Percentiles rank a stretch among this genome's conserved stretches.
These are phyloP conservation scores for Aspergillus tubingensis DNA, from an alignment of 2,329 filamentous ascomycete species.

Conservation along the genomic window DNA sequence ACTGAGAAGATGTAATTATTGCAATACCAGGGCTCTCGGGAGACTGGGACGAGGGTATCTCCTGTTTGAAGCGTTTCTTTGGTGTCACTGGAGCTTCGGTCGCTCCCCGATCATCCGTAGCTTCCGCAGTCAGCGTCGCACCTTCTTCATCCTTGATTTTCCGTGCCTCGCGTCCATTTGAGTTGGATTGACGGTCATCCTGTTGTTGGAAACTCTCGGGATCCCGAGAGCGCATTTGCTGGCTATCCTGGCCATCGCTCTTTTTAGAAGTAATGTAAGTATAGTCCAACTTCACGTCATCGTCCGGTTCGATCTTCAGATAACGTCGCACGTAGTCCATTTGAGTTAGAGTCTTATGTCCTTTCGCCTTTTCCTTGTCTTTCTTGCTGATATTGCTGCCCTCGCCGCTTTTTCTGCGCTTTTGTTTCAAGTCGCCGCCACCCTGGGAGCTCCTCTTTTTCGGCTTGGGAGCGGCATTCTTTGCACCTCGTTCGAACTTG, in stretches of 20 bases:
- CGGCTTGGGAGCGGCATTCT: slow-evolving; percentile 19
- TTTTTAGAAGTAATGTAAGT: slow-evolving; percentile 28
- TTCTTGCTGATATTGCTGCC: slow-evolving; percentile 25
- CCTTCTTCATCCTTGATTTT: slow-evolving; percentile 19
- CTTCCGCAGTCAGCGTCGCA: slow-evolving; percentile 4
- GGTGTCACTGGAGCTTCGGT: slow-evolving; percentile 33
- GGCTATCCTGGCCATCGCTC: neutral
- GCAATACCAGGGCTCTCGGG: slow-evolving; percentile 44
- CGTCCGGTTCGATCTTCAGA: slow-evolving; percentile 37
- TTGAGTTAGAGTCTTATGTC: slow-evolving; percentile 45
- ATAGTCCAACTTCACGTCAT: slow-evolving; percentile 38
- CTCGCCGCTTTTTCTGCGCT: slow-evolving; percentile 24
- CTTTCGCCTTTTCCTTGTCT: slow-evolving; percentile 24
- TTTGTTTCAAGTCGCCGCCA: slow-evolving; percentile 18
- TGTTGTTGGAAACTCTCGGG: neutral
- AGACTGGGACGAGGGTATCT: slow-evolving; percentile 47
- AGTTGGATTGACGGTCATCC: neutral
- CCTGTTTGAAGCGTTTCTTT: slow-evolving; percentile 31
- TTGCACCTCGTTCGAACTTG: slow-evolving; percentile 15
- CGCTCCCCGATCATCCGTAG: neutral
- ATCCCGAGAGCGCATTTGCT: neutral
- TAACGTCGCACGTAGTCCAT: slow-evolving; percentile 45
- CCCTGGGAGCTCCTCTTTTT: slow-evolving; percentile 16
- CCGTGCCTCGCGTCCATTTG: slow-evolving; percentile 24
- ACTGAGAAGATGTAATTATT: slow-evolving; percentile 40